Percentiles rank a stretch among this genome's conserved stretches.
These are phyloP conservation scores for Castanopsis chinensis DNA, from an alignment of 306 rosid species.

Conservation along the genomic window DNA sequence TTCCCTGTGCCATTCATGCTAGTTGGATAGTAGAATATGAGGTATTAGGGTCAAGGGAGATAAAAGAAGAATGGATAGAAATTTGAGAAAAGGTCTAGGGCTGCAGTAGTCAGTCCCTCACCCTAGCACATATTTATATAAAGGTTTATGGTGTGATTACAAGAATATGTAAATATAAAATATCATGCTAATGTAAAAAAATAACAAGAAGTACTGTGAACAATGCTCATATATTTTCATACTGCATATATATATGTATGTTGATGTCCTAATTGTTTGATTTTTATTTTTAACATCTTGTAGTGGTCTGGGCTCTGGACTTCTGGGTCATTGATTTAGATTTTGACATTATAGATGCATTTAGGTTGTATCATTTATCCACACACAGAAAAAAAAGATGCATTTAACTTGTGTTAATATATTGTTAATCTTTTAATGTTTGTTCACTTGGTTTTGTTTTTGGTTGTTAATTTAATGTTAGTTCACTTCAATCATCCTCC, in stretches of 20 bases:
- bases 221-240: neutral
- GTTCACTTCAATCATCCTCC: neutral
- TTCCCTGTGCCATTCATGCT: slow-evolving; percentile 2
- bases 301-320: neutral
- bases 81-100: too few species aligned
- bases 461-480: neutral
- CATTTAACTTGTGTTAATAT: neutral
- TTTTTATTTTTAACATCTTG: neutral
- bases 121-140: too few species aligned
- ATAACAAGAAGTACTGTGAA: too few species aligned
- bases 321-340: neutral
- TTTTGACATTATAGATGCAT: neutral
- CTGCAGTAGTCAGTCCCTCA: too few species aligned
- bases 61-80: too few species aligned
- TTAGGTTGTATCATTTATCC: neutral
- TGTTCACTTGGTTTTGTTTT: neutral
- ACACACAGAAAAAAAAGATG: too few species aligned
- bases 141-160: too few species aligned
- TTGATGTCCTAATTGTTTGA: neutral
- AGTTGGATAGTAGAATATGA: too few species aligned
- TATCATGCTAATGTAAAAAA: too few species aligned
- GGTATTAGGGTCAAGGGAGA: too few species aligned
- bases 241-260: neutral
- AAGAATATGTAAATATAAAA: too few species aligned
- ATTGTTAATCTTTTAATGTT: neutral